Percentiles rank a stretch among this genome's conserved stretches.
These are phyloP conservation scores for Oldenlandia corymbosa DNA, from an alignment of 257 asterid genomes.

Conservation along the genomic window DNA sequence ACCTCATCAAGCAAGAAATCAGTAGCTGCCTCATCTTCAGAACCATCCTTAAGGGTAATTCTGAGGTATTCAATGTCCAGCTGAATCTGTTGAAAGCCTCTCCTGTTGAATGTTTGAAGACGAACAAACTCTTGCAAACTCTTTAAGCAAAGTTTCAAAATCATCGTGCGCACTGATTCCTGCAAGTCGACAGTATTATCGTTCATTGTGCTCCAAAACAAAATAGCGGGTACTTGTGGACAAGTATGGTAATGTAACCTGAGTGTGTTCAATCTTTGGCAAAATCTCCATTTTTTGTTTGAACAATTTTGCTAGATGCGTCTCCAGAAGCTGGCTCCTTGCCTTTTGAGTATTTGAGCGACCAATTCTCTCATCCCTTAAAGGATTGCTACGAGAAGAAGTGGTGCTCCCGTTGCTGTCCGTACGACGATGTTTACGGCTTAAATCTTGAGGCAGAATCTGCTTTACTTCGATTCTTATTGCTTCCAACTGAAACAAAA, in stretches of 20 bases:
- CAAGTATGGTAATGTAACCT: conserved; percentile 46
- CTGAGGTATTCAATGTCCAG: conserved; percentile 83
- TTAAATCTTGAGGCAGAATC: conserved; percentile 68
- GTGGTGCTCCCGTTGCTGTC: conserved; percentile 91
- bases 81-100: conserved; percentile 97
- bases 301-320: conserved; percentile 88
- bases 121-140: conserved; percentile 91
- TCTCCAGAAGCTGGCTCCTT: conserved; percentile 94
- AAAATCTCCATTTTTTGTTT: conserved; percentile 97
- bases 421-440: conserved; percentile 69
- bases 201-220: conserved; percentile 7
- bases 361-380: conserved; percentile 71
- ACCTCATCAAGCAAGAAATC: conserved; percentile 99
- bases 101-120: conserved; percentile 81
- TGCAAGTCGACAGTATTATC: conserved; percentile 32
- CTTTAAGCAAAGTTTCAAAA: conserved; percentile 73
- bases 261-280: conserved; percentile 79
- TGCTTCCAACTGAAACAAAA: conserved; percentile 48
- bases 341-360: conserved; percentile 83
- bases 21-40: conserved; percentile 87
- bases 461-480: conserved; percentile 59
- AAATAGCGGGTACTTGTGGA: conserved; percentile 1
- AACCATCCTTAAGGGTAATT: conserved; percentile 56
- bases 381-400: conserved; percentile 90
- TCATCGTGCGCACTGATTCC: conserved; percentile 76